Base-by-base conservation (phyloP, 306 rosid species). In the Acacia acuminata region DNA sequence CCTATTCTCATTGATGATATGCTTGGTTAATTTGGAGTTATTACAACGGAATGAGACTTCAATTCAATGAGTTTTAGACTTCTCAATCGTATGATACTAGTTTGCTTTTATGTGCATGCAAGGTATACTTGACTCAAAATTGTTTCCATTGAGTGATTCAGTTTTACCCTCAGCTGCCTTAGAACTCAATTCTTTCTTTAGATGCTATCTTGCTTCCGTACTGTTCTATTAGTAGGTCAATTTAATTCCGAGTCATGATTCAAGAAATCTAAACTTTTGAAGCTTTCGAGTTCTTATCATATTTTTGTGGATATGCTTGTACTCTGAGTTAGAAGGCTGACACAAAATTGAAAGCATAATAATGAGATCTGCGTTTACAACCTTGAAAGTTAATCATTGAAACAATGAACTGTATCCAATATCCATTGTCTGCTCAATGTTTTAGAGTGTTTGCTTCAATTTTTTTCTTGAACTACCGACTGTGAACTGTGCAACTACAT, bases 11-110 rank as follows among this genome's bases (percentile, higher is more conserved):
- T 50, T 44, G 38, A 50, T 22, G 56, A 22, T 3, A 24, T 43
- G 77, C 77, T 53, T 53, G 42, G 47, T 43, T 77, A 22, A 40
- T 60, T 73, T 42, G 51, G 43, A 61, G 82, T 63, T 61, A 67
- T n/a, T 75, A 20, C 55, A 25, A 20, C n/a, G 61, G 58, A 17
- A 25, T 40, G 25, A n/a, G 36, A 9, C 78, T 79, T 79, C n/a
- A n/a, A n/a, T n/a, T n/a, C n/a, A n/a, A n/a, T n/a, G 56, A 44
- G 27, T 20, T 58, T 67, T 42, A 19, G 2, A 38, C 48, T 68
- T 38, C 73, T 53, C 38, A 4, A 53, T 53, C 34, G 80, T 68
- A 1, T 71, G 51, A 25, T 48, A 15, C 14, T 48, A 14, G 40
- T 45, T 43, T 24, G 36, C 19, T 61, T 61, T 25, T 25, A 12